phyloP scores from a whole-genome alignment of 169 alveolate genomes.

The Plasmodium knowlesi region DNA sequence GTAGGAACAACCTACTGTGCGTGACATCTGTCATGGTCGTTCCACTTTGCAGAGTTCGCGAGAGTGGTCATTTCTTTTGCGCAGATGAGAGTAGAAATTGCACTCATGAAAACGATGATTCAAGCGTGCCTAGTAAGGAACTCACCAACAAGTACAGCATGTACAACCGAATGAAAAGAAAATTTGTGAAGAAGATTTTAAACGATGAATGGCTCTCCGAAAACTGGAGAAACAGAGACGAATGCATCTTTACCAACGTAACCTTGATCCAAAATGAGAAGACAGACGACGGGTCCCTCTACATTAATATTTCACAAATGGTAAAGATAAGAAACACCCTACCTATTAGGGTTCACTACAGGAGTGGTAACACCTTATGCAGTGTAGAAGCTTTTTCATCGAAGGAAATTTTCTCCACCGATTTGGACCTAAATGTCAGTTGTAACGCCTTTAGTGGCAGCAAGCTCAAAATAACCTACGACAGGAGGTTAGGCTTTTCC shows the following conservation, averaged over 20 bases:
- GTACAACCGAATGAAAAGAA: slow-evolving; percentile 3
- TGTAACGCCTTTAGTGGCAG: background rate
- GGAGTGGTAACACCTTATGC: background rate
- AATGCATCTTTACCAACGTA: background rate
- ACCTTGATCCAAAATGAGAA: background rate
- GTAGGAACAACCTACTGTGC: background rate
- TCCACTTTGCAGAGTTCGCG: background rate
- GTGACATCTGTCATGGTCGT: background rate
- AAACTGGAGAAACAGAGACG: background rate
- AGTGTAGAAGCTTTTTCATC: background rate
- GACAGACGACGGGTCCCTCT: background rate
- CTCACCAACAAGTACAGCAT: background rate
- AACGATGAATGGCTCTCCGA: background rate
- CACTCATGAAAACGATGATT: background rate
- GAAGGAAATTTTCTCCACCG: background rate
- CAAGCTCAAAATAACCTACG: background rate
- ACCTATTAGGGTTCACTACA: slow-evolving; percentile 19
- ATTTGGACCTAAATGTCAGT: background rate
- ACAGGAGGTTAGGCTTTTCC: background rate
- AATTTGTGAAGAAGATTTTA: background rate
- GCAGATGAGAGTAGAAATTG: background rate
- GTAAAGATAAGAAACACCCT: background rate
- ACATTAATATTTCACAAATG: slow-evolving; percentile 4
- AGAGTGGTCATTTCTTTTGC: background rate
- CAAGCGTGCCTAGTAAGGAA: background rate